phyloP scores from a whole-genome alignment of 2,329 filamentous ascomycete species.

The Cladosporium sp. region DNA sequence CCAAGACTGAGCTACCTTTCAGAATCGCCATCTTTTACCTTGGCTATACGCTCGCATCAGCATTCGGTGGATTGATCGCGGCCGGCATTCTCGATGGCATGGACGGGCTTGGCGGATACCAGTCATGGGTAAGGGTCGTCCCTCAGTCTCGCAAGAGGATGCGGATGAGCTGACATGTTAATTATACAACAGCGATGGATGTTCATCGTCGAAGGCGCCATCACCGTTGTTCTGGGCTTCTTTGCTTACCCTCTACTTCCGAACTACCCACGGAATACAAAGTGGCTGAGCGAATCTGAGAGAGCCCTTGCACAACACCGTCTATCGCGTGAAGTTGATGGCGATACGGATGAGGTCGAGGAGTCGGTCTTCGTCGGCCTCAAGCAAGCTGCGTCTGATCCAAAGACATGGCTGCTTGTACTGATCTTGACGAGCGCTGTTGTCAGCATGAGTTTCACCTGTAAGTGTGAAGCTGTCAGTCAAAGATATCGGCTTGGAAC shows the following conservation, averaged over 20 bases:
- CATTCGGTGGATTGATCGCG: constrained; percentile 5
- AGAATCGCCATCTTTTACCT: neutral
- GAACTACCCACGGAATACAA: constrained; percentile 53
- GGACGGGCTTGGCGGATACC: constrained; percentile 1
- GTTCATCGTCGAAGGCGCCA: constrained; percentile 6
- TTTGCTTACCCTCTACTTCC: constrained; percentile 58
- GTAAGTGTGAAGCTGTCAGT: neutral
- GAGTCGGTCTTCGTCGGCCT: constrained; percentile 27
- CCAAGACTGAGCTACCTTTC: constrained; percentile 26
- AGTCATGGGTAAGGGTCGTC: neutral
- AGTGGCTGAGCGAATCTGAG: constrained; percentile 46
- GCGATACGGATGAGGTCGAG: constrained; percentile 38
- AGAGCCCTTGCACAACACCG: neutral
- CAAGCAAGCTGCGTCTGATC: constrained; percentile 6
- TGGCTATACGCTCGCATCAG: constrained; percentile 1
- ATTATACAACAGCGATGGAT: neutral
- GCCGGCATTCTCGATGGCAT: constrained; percentile 6
- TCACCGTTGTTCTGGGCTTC: constrained; percentile 58
- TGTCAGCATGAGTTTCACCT: constrained; percentile 2
- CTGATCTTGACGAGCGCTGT: constrained; percentile 6
- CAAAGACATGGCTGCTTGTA: constrained; percentile 7
- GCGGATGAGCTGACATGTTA: neutral
- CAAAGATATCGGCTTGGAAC: neutral
- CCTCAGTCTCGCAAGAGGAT: neutral
- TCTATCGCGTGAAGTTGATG: constrained; percentile 42